These are phyloP conservation scores for Pyrenophora graminea DNA, from an alignment of 2,329 filamentous ascomycete species.

Conservation along the genomic window DNA sequence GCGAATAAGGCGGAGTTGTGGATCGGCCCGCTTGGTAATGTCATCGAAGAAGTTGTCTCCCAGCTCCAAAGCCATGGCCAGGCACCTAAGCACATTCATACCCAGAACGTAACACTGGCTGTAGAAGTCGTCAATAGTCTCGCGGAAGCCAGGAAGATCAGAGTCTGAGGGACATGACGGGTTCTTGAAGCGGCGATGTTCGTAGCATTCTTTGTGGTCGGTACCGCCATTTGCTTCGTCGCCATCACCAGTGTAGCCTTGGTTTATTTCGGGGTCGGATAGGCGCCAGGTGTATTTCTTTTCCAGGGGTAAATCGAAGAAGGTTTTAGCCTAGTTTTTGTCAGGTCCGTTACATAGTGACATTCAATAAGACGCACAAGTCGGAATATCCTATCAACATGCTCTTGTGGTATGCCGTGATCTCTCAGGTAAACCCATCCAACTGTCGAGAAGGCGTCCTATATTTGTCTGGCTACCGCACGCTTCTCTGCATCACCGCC, in stretches of 20 bases:
- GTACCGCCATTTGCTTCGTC: constrained; percentile 41
- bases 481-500: constrained; percentile 24
- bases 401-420: constrained; percentile 44
- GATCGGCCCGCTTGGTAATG: constrained; percentile 30
- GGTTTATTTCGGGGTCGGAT: constrained; percentile 43
- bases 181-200: constrained; percentile 29
- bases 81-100: constrained; percentile 28
- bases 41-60: constrained; percentile 31
- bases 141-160: constrained; percentile 32
- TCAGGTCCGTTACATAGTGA: neutral
- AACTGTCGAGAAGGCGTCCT: constrained; percentile 46
- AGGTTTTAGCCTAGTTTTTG: constrained; percentile 30
- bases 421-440: constrained; percentile 52
- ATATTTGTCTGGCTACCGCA: constrained; percentile 38
- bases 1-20: constrained; percentile 34
- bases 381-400: constrained; percentile 36
- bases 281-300: constrained; percentile 46
- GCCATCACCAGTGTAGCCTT: constrained; percentile 47
- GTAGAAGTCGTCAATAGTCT: constrained; percentile 30
- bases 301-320: constrained; percentile 43
- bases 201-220: constrained; percentile 36
- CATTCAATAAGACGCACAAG: constrained; percentile 22
- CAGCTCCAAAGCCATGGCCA: constrained; percentile 35
- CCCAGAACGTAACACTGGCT: constrained; percentile 26
- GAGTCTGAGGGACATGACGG: constrained; percentile 22